A percentile compares a stretch with the other conserved stretches of the same genome.
These are phyloP conservation scores for Neoboletus magnificus DNA, from an alignment of 768 basidiomycete species.

Conservation along the genomic window DNA sequence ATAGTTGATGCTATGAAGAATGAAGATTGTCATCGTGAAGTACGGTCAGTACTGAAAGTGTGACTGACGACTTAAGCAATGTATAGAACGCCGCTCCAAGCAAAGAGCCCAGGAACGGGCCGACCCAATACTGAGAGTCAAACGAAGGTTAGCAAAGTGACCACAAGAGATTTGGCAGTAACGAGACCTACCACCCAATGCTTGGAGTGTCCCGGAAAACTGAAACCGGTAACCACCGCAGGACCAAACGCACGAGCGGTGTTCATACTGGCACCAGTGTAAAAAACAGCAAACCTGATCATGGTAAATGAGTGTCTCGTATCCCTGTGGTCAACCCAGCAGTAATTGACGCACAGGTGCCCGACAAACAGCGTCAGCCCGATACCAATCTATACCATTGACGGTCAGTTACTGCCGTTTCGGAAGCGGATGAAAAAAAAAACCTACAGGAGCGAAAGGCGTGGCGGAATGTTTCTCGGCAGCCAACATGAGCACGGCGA, in stretches of 20 bases:
- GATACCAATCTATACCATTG: conserved; percentile 48
- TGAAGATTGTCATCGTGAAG: background rate
- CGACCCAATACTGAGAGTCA: conserved; percentile 59
- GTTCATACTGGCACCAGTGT: conserved; percentile 67
- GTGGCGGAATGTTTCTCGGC: conserved; percentile 66
- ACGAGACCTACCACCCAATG: conserved; percentile 61
- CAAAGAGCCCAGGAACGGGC: conserved; percentile 64
- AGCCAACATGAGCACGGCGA: conserved; percentile 70
- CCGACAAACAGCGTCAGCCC: conserved; percentile 63
- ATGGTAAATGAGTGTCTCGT: background rate
- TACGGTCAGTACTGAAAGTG: background rate
- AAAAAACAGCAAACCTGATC: conserved; percentile 53
- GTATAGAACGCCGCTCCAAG: conserved; percentile 57
- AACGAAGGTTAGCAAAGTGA: conserved; percentile 4
- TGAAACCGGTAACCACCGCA: conserved; percentile 61
- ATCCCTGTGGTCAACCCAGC: background rate
- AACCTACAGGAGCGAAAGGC: conserved; percentile 60
- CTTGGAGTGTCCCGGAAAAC: conserved; percentile 29
- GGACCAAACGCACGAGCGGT: conserved; percentile 70
- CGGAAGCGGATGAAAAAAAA: background rate
- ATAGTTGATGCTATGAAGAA: conserved; percentile 24
- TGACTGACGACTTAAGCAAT: conserved; percentile 48
- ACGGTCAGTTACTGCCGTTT: conserved; percentile 1
- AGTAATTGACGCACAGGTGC: conserved; percentile 45
- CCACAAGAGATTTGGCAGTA: background rate